Percentiles rank a stretch among this genome's conserved stretches.
Conservation (phyloP, 768 basidiomycete species). For the Aureoboletus auriporus region DNA sequence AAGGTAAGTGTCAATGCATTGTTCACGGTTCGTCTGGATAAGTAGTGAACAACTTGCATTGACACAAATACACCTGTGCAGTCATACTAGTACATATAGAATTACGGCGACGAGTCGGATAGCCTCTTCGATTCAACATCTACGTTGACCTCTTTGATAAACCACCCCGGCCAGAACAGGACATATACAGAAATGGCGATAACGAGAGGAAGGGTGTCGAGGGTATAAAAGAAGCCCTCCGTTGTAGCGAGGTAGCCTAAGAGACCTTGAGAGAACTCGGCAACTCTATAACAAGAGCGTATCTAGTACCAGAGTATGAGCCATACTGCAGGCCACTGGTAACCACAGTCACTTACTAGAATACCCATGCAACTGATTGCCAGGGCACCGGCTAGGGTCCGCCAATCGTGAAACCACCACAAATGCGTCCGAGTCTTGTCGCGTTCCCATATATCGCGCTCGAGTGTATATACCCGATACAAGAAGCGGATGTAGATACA, state of each 20-base stretch:
- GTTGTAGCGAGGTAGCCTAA: slow-evolving; percentile 51
- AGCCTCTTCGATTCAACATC: slow-evolving; percentile 15
- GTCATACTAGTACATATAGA: too few relatives aligned
- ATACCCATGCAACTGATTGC: slow-evolving; percentile 58
- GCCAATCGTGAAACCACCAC: slow-evolving; percentile 62
- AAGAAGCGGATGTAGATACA: slow-evolving; percentile 45
- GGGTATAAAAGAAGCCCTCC: slow-evolving; percentile 60
- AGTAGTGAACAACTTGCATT: too few relatives aligned
- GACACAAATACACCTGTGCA: too few relatives aligned
- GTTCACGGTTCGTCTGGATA: too few relatives aligned
- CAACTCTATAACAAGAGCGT: slow-evolving; percentile 58
- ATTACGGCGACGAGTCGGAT: slow-evolving; percentile 13
- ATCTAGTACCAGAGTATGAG: slow-evolving; percentile 35
- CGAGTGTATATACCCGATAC: slow-evolving; percentile 39
- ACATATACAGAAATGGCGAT: slow-evolving; percentile 55
- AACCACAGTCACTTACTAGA: slow-evolving; percentile 39
- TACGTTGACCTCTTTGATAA: slow-evolving; percentile 28
- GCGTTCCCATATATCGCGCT: slow-evolving; percentile 33
- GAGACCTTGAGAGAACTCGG: slow-evolving; percentile 64
- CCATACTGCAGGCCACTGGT: too few relatives aligned
- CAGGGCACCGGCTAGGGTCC: slow-evolving; percentile 47
- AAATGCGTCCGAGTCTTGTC: slow-evolving; percentile 32
- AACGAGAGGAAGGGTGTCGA: slow-evolving; percentile 65
- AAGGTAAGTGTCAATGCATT: too few relatives aligned
- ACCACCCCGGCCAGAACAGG: slow-evolving; percentile 62